Evolutionary conservation across 352 stramenopile genomes (phyloP), one percentile per base, ranked within the genome.

Genomic region (Blastocystis sp.): DNA sequence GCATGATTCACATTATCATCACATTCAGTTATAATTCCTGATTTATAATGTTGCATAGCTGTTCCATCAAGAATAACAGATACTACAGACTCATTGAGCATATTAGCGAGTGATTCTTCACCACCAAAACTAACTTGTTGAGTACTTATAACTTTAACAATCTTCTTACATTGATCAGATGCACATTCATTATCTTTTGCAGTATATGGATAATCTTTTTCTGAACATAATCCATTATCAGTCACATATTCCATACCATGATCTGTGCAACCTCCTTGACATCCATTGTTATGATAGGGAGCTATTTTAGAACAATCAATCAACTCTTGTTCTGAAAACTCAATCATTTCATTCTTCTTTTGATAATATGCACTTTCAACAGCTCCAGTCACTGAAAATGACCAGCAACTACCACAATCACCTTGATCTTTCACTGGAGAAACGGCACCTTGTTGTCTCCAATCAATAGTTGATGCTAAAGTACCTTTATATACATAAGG

Each of bases 261-360:
- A 3, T 23, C 9, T 25, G 43, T 5, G 4, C 16, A 24, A 18
- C 45, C 45, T 19, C 45, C 45, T 31, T 36, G 10, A 37, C 45
- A 55, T 45, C 45, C 45, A 37, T 10, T 41, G 30, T 55, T 55
- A 24, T 34, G 31, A 41, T 55, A 55, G 0, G 19, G n/a, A n/a
- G n/a, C n/a, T n/a, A n/a, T 19, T 7, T n/a, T 5, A 4, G 9
- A 24, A n/a, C 45, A 55, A 46, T 55, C 45, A 21, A 55, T n/a
- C 19, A 55, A 13, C 32, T 55, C 31, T 16, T 55, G 45, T 16
- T 21, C 11, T 4, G 45, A 55, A 5, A 55, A 16, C 10, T 21
- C 9, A 9, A 23, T n/a, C 11, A 46, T 25, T 5, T 41, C 13
- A 21, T 46, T 10, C 16, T 34, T 34, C 11, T 36, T 3, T 1